Percentiles rank a stretch among this genome's conserved stretches.
Conservation (phyloP, 148 eudicot genomes). For the Heliamphora exappendiculata region DNA sequence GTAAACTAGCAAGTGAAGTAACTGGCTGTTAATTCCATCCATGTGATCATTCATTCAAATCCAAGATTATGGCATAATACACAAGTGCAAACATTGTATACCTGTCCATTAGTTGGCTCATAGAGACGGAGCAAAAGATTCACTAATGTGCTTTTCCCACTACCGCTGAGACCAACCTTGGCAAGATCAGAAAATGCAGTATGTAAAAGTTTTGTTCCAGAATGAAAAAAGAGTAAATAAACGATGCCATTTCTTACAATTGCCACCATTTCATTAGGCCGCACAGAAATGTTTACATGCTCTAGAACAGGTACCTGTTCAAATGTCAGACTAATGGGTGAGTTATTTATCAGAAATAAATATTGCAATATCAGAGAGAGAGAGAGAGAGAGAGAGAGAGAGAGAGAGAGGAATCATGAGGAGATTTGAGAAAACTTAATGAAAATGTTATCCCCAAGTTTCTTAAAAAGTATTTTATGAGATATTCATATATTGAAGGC, state of each 20-base stretch:
- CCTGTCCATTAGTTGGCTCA: constrained; percentile 45
- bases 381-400: not conserved
- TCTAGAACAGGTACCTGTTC: constrained; percentile 46
- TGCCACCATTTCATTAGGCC: constrained; percentile 47
- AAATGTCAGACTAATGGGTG: constrained; percentile 12
- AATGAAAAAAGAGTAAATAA: not conserved
- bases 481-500: not conserved
- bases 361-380: not conserved
- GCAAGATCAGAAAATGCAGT: constrained; percentile 7
- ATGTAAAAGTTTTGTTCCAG: not conserved
- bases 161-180: constrained; percentile 52
- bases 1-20: not conserved
- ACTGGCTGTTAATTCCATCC: not conserved
- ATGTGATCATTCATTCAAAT: not conserved
- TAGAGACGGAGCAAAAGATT: constrained; percentile 51
- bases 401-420: not conserved
- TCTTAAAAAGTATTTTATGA: not conserved
- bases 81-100: constrained; percentile 7
- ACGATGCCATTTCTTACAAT: constrained; percentile 32
- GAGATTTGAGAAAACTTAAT: not conserved
- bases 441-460: not conserved
- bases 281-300: constrained; percentile 38
- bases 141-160: constrained; percentile 52
- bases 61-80: not conserved
- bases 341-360: not conserved